These are phyloP conservation scores for Globisporangium nunn DNA, from an alignment of 352 stramenopile genomes.

Conservation along the genomic window DNA sequence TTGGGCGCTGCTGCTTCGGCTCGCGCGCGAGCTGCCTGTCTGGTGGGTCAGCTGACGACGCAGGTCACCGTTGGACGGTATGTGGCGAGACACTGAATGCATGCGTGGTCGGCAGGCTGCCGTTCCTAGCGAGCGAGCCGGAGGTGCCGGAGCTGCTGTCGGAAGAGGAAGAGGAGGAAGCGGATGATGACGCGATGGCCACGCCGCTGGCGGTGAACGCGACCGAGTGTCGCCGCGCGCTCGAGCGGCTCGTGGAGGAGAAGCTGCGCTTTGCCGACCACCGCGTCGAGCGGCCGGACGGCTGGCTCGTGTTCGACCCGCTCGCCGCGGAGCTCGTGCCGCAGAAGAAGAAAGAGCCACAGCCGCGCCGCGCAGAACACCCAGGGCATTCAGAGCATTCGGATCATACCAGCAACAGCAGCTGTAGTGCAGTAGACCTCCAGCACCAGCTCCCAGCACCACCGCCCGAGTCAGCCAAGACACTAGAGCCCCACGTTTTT, in stretches of 20 bases:
- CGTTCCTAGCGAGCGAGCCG: constrained; percentile 43
- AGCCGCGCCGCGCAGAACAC: constrained; percentile 10
- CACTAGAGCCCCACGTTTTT: background rate
- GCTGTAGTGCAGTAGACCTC: background rate
- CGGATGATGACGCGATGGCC: constrained; percentile 13
- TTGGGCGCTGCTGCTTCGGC: constrained; percentile 38
- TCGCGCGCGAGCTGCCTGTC: constrained; percentile 40
- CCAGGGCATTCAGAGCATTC: background rate
- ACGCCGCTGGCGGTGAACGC: constrained; percentile 19
- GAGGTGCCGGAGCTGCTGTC: constrained; percentile 60
- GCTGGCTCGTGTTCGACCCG: constrained; percentile 75
- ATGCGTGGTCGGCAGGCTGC: constrained; percentile 23
- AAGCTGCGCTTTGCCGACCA: constrained; percentile 47
- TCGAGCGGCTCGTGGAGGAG: constrained; percentile 55
- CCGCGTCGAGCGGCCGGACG: constrained; percentile 47
- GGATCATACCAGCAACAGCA: background rate
- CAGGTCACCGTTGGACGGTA: too few relatives aligned
- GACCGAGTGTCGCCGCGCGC: constrained; percentile 29
- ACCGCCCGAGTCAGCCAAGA: background rate
- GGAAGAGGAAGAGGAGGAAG: constrained; percentile 24
- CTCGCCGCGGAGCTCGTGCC: constrained; percentile 48
- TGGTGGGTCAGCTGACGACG: constrained; percentile 30
- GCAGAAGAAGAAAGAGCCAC: constrained; percentile 27
- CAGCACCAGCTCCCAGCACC: too few relatives aligned
- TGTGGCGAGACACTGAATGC: background rate